phyloP scores from a whole-genome alignment of 2,329 filamentous ascomycete species.

The Delphinella strobiligena region DNA sequence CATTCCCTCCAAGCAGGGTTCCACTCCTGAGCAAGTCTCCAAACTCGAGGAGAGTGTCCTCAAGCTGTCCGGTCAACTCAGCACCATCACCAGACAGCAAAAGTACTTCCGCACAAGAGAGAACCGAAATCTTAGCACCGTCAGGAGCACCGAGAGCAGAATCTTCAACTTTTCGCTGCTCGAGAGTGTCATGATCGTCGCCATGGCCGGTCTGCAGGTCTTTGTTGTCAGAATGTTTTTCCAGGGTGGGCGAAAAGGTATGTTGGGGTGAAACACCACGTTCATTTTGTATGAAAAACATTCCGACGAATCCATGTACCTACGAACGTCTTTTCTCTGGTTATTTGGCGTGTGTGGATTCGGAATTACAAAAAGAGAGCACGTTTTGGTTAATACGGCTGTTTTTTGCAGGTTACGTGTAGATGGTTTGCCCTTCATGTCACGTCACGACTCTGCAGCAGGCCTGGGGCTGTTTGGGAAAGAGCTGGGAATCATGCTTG shows the following conservation, averaged over 20 bases:
- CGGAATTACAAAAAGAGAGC: neutral
- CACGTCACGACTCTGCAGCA: neutral
- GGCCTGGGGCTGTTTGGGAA: too few species aligned
- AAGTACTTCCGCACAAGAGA: slow-evolving; percentile 99
- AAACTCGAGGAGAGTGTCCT: slow-evolving; percentile 87
- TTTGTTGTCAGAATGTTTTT: slow-evolving; percentile 99
- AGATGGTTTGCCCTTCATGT: neutral
- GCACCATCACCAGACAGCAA: slow-evolving; percentile 90
- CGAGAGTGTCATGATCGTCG: slow-evolving; percentile 80
- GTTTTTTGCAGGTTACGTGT: slow-evolving; percentile 7
- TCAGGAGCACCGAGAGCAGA: slow-evolving; percentile 84
- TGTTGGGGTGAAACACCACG: slow-evolving; percentile 13
- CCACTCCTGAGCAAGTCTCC: slow-evolving; percentile 77
- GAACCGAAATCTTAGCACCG: slow-evolving; percentile 97
- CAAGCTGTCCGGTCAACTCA: slow-evolving; percentile 85
- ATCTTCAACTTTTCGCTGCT: slow-evolving; percentile 98
- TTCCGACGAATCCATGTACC: too few species aligned
- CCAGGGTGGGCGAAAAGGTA: slow-evolving; percentile 66
- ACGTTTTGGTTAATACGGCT: neutral
- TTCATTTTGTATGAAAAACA: too few species aligned
- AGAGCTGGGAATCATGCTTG: too few species aligned
- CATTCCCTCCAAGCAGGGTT: slow-evolving; percentile 79
- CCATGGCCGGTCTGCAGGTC: slow-evolving; percentile 92
- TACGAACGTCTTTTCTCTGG: too few species aligned
- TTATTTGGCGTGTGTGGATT: too few species aligned